phyloP scores from a whole-genome alignment of 495 filamentous ascomycete genomes.

The Bathelium albidoporum region DNA sequence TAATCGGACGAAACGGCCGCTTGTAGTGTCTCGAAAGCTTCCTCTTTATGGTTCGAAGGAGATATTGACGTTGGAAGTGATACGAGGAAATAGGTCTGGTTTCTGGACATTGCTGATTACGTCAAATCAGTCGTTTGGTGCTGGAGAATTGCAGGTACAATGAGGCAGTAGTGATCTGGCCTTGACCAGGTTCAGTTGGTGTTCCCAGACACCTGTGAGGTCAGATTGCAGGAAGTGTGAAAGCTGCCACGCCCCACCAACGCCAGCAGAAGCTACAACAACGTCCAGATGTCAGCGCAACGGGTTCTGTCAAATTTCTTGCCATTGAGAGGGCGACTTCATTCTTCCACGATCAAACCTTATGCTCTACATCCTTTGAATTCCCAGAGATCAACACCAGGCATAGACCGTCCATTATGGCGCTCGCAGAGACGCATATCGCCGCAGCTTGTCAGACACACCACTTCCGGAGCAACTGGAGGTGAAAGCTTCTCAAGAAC shows the following conservation, averaged over 20 bases:
- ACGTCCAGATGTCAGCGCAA: background rate
- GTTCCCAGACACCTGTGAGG: background rate
- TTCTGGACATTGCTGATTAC: background rate
- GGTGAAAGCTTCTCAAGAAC: constrained; percentile 49
- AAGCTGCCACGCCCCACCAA: background rate
- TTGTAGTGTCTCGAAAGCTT: constrained; percentile 63
- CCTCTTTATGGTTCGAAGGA: constrained; percentile 61
- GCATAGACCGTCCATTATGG: too few species aligned
- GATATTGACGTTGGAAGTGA: constrained; percentile 67
- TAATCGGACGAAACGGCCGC: constrained; percentile 63
- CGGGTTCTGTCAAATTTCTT: background rate
- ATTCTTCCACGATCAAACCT: background rate
- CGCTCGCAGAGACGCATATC: background rate
- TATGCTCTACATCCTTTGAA: too few species aligned
- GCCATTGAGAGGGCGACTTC: background rate
- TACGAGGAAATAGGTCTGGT: constrained; percentile 42
- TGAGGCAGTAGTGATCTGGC: background rate
- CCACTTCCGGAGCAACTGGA: constrained; percentile 13
- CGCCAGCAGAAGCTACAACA: background rate
- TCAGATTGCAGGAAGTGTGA: background rate
- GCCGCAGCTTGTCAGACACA: background rate
- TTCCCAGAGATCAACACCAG: too few species aligned
- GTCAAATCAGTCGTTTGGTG: background rate
- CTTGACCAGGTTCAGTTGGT: background rate
- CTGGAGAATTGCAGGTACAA: background rate